Evolutionary conservation across 2,329 filamentous ascomycete genomes (phyloP).

Genomic region (Fusarium odoratissimum): DNA sequence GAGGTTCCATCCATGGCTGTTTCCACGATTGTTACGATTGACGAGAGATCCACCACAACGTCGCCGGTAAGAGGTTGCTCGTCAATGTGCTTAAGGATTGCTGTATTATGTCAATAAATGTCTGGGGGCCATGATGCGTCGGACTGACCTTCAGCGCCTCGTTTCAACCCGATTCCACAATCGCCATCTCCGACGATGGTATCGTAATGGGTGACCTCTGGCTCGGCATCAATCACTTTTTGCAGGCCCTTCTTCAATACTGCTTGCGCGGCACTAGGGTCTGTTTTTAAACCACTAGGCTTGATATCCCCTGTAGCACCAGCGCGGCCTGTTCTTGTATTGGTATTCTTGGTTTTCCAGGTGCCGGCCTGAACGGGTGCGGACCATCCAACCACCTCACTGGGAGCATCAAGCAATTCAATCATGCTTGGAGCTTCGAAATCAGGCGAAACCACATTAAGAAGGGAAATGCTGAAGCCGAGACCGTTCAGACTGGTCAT

Average conservation of each 20-base stretch:
- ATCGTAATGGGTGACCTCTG: slow-evolving; percentile 78
- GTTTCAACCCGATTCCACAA: slow-evolving; percentile 86
- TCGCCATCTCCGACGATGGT: slow-evolving; percentile 92
- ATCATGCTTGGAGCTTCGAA: slow-evolving; percentile 72
- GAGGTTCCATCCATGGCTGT: slow-evolving; percentile 71
- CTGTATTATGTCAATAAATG: slow-evolving; percentile 50
- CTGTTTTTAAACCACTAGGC: slow-evolving; percentile 63
- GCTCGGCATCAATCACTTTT: slow-evolving; percentile 73
- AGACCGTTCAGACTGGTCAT: slow-evolving; percentile 84
- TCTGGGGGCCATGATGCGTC: not conserved
- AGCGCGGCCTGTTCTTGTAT: slow-evolving; percentile 56
- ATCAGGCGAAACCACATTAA: slow-evolving; percentile 71
- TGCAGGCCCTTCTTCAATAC: slow-evolving; percentile 69
- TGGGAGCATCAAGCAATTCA: slow-evolving; percentile 75
- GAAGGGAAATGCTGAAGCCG: slow-evolving; percentile 78
- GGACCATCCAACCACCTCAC: slow-evolving; percentile 77
- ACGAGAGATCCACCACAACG: slow-evolving; percentile 63
- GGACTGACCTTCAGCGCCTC: slow-evolving; percentile 78
- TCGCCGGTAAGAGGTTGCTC: slow-evolving; percentile 61
- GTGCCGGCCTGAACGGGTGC: slow-evolving; percentile 71
- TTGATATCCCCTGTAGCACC: slow-evolving; percentile 50
- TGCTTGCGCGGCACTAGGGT: slow-evolving; percentile 61
- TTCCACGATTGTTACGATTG: slow-evolving; percentile 66
- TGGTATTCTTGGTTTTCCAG: slow-evolving; percentile 69
- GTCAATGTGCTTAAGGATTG: slow-evolving; percentile 63